Conservation (phyloP, 2,329 filamentous ascomycete species). For the Macroventuria anomochaeta region DNA sequence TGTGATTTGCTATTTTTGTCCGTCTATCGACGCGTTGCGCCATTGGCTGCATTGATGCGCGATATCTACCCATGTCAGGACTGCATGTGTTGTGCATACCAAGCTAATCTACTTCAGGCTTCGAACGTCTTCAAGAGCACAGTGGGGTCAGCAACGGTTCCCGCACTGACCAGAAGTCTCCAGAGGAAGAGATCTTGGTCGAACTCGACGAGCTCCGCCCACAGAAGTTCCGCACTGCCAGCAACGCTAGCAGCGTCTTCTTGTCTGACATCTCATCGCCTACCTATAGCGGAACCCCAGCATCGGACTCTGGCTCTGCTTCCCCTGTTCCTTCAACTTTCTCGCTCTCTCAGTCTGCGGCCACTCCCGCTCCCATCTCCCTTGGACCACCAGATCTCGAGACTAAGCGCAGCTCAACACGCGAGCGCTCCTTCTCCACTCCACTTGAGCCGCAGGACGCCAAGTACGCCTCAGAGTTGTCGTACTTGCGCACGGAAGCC, state of each 20-base stretch:
- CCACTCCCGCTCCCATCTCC: conserved; percentile 40
- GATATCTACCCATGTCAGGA: conserved; percentile 13
- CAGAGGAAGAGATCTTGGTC: conserved; percentile 32
- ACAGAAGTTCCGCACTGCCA: conserved; percentile 34
- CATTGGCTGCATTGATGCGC: conserved; percentile 14
- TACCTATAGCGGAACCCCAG: conserved; percentile 30
- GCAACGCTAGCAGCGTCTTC: conserved; percentile 41
- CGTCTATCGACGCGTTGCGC: conserved; percentile 9
- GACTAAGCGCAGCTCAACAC: conserved; percentile 23
- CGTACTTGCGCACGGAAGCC: conserved; percentile 49
- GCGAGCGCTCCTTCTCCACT: conserved; percentile 43
- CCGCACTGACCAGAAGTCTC: conserved; percentile 24
- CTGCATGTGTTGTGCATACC: conserved; percentile 9
- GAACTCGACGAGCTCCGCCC: conserved; percentile 36
- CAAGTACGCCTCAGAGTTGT: conserved; percentile 46
- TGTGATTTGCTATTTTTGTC: conserved; percentile 26
- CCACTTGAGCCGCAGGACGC: conserved; percentile 45
- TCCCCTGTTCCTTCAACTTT: conserved; percentile 33
- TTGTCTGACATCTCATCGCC: conserved; percentile 36
- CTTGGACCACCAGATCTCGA: conserved; percentile 31
- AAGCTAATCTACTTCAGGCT: conserved; percentile 32
- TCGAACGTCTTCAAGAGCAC: conserved; percentile 41
- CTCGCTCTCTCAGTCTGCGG: conserved; percentile 30
- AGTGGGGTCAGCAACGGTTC: conserved; percentile 21
- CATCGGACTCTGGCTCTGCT: conserved; percentile 33